Evolutionary conservation across 2,329 filamentous ascomycete species (phyloP), one percentile per base, ranked within the genome.

Genomic region (Aspergillus sp.): DNA sequence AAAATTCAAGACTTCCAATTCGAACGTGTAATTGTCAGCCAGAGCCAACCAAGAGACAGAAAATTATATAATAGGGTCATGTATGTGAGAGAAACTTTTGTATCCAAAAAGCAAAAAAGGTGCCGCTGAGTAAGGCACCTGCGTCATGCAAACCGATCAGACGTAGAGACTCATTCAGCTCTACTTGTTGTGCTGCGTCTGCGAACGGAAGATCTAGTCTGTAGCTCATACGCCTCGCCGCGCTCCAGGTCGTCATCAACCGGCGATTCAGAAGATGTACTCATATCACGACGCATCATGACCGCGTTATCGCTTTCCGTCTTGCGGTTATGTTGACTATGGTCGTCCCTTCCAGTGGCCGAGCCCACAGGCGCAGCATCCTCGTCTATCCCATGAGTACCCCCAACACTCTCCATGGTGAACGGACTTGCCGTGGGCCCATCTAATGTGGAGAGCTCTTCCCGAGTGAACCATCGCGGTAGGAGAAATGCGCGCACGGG

Each of bases 361-460:
- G 16, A n/a, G 16, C 14, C 16, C 36, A 47, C 26, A 29, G 53
- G 45, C 5, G 42, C 45, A 14, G 67, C 59, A n/a, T 72, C 67
- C 16, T 29, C 26, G 26, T 69, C 74, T 39, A 76, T 74, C 0
- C 83, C 85, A 71, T 86, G 86, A 16, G 80, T 78, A 0, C 88
- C 89, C 12, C 89, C 88, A 6, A 89, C 87, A 59, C 87, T 88
- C 74, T 91, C 88, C 87, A 92, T 91, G 0, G 86, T 91, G 60
- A 91, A 91, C 9, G 85, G 81, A 57, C 87, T 90, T 0, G 90
- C 90, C 0, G 90, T 92, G 0, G 90, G 88, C n/a, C 79, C 88
- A 70, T 94, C 90, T 22, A 93, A 76, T 7, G 82, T 71, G 0
- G 76, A 76, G 24, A 92, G 77, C 73, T 92, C 90, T 50, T 85